Conservation (phyloP, 768 basidiomycete species). For the Russula sp. region DNA sequence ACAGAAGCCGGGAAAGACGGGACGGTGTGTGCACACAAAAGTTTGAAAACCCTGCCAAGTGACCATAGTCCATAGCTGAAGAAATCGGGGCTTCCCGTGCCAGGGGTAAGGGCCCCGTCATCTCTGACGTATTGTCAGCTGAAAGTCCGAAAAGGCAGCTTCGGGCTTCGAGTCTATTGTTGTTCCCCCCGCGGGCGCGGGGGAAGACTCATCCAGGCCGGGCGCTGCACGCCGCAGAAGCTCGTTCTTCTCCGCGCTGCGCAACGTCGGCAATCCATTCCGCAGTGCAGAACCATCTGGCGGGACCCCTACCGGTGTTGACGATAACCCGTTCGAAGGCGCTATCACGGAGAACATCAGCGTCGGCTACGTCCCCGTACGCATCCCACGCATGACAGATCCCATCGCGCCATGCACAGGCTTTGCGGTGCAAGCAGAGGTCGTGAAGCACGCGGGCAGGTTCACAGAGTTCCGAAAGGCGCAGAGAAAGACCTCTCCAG, state of each 20-base stretch:
- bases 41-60: background rate
- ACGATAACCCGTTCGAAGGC: conserved; percentile 17
- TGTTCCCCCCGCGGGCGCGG: background rate
- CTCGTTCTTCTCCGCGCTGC: background rate
- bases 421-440: conserved; percentile 22
- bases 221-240: background rate
- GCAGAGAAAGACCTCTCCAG: background rate
- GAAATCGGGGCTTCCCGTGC: background rate
- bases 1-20: background rate
- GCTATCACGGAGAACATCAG: conserved; percentile 4
- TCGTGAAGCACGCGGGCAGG: conserved; percentile 11
- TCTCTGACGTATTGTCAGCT: background rate
- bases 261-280: conserved; percentile 6
- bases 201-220: background rate
- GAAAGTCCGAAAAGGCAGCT: background rate
- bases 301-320: conserved; percentile 4
- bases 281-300: conserved; percentile 7
- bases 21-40: background rate
- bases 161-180: background rate
- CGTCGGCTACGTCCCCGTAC: conserved; percentile 15
- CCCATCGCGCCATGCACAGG: conserved; percentile 22
- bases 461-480: conserved; percentile 13
- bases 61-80: background rate
- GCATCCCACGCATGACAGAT: conserved; percentile 16
- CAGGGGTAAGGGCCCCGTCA: background rate